Evolutionary conservation across 1,139 yeast species (phyloP), one percentile per base, ranked within the genome.

Genomic region (Candida sp.): DNA sequence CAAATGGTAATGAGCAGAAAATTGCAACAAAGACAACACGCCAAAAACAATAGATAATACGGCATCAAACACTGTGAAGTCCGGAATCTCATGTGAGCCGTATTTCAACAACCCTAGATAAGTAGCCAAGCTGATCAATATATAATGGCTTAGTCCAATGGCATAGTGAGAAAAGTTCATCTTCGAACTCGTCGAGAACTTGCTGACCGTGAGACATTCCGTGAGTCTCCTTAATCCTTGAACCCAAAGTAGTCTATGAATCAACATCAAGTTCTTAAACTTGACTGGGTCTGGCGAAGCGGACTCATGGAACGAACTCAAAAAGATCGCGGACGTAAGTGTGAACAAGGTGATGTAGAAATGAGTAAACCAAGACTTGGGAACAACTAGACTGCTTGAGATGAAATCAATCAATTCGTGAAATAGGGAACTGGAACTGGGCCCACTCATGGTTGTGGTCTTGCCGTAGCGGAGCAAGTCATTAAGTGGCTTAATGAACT

Each of bases 131-230:
- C 73, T 50, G 49, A 68, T 58, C 58, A 75, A 54, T 0, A 80
- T 49, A 61, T 93, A 93, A 63, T 88, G 92, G 55, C 77, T 70
- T 5, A 89, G 43, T 0, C 98, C 98, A 12, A 83, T 90, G 1
- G 86, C 42, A 61, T 90, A 93, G 67, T 93, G 98, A 3, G 86
- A 73, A 30, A 90, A 55, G 63, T 92, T 90, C 74, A 93, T 92
- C 49, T 79, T 75, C 0, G 96, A 78, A 0, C 64, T 60, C 11
- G 72, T 57, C 12, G 79, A 72, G 58, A 80, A 81, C 32, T 73
- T 78, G 47, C 83, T 76, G 26, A 90, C 70, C 40, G 60, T 72
- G 1, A 73, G 51, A 49, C 91, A 84, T 64, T 93, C 98, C 39
- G 70, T 65, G 7, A 80, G 60, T 51, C 98, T 74, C 58, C 97